Evolutionary conservation across 306 rosid genomes (phyloP), one percentile per base, ranked within the genome.

Genomic region (Sindora glabra): DNA sequence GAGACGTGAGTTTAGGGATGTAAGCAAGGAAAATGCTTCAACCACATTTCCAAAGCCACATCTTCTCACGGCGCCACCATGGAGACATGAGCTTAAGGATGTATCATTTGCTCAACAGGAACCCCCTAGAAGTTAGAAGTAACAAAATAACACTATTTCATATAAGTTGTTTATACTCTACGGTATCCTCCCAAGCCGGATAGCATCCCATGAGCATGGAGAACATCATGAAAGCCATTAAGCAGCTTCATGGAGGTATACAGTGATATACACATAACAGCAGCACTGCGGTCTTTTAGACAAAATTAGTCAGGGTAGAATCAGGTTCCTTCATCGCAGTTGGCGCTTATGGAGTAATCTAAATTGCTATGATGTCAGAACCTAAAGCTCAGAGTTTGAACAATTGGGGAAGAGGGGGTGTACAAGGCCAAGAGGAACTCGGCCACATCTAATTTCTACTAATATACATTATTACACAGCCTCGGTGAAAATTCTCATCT

Each of bases 401-500:
- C 45, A 68, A 62, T 48, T 32, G 32, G 62, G 42, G 15, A 14
- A 10, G 29, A 4, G 11, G 15, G 5, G 60, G 41, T 0, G 11
- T 26, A 13, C 2, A 40, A 16, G 21, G 45, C 17, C 49, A 58
- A 26, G 18, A 48, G 10, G 25, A 32, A 36, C 29, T 30, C 14
- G 46, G 32, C 26, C 59, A 65, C 33, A 68, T 76, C 66, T 55
- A 70, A 70, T 27, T 42, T 72, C 84, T 85, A 82, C 58, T 51
- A 80, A 69, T 80, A 34, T 89, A 89, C 96, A 89, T 56, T 59
- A 63, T 65, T 71, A 78, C 78, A 77, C 64, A 26, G 42, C 61
- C 74, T 63, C 72, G 12, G 11, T 70, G 75, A 75, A 54, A 72
- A 60, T 56, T 67, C 45, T 40, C 55, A 52, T 53, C 70, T 47